Evolutionary conservation across 805 yeast species (phyloP).

Genomic region (Lipomyces anomalus): DNA sequence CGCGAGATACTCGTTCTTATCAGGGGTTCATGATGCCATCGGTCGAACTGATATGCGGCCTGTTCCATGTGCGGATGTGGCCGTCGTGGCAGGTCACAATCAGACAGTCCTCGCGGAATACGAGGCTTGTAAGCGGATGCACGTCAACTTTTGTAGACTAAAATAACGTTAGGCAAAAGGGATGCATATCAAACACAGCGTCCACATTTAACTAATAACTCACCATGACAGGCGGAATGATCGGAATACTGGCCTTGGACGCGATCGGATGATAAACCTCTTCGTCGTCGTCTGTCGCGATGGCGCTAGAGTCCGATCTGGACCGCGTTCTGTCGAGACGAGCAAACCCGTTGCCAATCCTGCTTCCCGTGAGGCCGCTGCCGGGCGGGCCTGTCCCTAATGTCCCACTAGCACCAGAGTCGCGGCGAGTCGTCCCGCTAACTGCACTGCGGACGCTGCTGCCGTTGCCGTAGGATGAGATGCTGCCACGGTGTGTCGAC

Average conservation of each 20-base stretch:
- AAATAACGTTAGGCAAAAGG: neutral
- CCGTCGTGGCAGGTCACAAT: constrained; percentile 21
- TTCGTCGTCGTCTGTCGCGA: constrained; percentile 16
- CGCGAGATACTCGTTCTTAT: too few species aligned
- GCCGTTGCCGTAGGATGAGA: constrained; percentile 13
- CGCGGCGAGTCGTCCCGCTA: too few species aligned
- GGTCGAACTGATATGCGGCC: constrained; percentile 15
- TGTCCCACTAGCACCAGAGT: too few species aligned
- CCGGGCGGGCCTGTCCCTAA: too few species aligned
- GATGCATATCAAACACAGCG: neutral
- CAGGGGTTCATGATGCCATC: constrained; percentile 11
- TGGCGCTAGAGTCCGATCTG: constrained; percentile 16
- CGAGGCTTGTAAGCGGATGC: constrained; percentile 20
- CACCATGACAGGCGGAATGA: constrained; percentile 24
- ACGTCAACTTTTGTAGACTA: constrained; percentile 22
- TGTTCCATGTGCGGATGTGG: constrained; percentile 24
- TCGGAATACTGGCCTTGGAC: constrained; percentile 20
- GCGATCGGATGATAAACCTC: constrained; percentile 21
- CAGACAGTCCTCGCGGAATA: constrained; percentile 21
- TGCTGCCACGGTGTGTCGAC: constrained; percentile 19
- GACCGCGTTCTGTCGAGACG: constrained; percentile 8
- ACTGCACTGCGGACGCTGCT: too few species aligned
- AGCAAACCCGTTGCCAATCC: constrained; percentile 6
- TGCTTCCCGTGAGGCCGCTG: too few species aligned
- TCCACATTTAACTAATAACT: constrained; percentile 1